phyloP scores from a whole-genome alignment of 257 asterid species.

The Anisodus acutangulus region DNA sequence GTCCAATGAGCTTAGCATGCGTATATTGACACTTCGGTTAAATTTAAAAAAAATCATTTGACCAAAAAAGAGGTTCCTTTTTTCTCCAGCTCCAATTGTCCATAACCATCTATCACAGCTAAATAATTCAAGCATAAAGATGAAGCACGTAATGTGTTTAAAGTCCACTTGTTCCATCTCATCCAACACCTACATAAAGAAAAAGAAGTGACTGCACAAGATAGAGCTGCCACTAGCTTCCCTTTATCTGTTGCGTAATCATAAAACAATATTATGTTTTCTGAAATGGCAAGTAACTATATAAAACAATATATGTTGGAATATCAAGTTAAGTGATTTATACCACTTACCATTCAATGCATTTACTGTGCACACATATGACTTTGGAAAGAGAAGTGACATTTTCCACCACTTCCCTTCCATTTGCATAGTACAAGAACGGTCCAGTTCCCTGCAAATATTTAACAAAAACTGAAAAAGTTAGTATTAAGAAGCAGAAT shows the following conservation, averaged over 20 bases:
- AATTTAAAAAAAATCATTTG: neutral
- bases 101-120: slow-evolving; percentile 18
- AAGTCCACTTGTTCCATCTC: slow-evolving; percentile 7
- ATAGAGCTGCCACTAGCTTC: neutral
- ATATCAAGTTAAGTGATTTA: slow-evolving; percentile 22
- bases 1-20: neutral
- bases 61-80: neutral
- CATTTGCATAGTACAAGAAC: slow-evolving; percentile 69
- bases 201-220: slow-evolving; percentile 10
- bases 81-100: slow-evolving; percentile 3
- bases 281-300: neutral
- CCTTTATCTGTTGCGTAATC: neutral
- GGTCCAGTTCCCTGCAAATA: slow-evolving; percentile 69
- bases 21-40: neutral
- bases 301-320: slow-evolving; percentile 20
- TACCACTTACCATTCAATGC: slow-evolving; percentile 81
- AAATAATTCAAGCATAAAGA: slow-evolving; percentile 20
- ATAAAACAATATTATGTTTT: neutral
- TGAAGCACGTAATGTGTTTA: neutral
- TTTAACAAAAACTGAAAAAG: slow-evolving; percentile 33
- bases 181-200: slow-evolving; percentile 25
- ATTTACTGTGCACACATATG: slow-evolving; percentile 68
- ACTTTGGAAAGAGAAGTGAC: slow-evolving; percentile 47
- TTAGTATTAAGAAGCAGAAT: slow-evolving; percentile 20
- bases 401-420: slow-evolving; percentile 63